Evolutionary conservation across 1,139 yeast genomes (phyloP).

Genomic region (Candida pseudoviswanathii): DNA sequence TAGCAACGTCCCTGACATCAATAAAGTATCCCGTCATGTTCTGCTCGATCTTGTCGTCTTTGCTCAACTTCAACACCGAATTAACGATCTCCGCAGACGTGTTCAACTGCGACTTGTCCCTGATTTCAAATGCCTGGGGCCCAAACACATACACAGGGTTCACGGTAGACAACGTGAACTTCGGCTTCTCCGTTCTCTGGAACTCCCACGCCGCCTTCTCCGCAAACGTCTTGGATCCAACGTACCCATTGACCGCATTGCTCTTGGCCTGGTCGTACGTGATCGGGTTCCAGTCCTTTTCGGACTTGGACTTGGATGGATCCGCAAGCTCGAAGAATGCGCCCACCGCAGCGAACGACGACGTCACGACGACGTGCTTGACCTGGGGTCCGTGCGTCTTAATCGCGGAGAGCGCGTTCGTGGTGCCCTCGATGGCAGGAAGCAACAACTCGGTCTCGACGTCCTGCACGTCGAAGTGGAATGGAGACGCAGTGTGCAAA

Average conservation of each 20-base stretch:
- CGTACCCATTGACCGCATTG: conserved; percentile 39
- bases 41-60: conserved; percentile 19
- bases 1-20: conserved; percentile 57
- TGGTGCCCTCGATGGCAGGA: conserved; percentile 38
- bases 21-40: conserved; percentile 27
- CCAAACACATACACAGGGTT: conserved; percentile 53
- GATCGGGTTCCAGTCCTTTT: conserved; percentile 42
- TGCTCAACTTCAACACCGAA: conserved; percentile 21
- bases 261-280: conserved; percentile 32
- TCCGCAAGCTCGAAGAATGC: conserved; percentile 11
- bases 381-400: conserved; percentile 26
- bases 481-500: conserved; percentile 38
- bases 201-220: conserved; percentile 53
- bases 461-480: conserved; percentile 26
- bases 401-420: conserved; percentile 28
- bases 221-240: conserved; percentile 55
- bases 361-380: conserved; percentile 29
- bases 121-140: conserved; percentile 40
- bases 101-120: conserved; percentile 36
- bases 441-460: conserved; percentile 29
- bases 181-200: conserved; percentile 36
- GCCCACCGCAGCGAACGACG: conserved; percentile 30
- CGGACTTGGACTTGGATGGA: conserved; percentile 21
- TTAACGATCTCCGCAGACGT: conserved; percentile 41
- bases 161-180: conserved; percentile 43